phyloP scores from a whole-genome alignment of 148 eudicot genomes.

The Tetragonia tetragonoides region DNA sequence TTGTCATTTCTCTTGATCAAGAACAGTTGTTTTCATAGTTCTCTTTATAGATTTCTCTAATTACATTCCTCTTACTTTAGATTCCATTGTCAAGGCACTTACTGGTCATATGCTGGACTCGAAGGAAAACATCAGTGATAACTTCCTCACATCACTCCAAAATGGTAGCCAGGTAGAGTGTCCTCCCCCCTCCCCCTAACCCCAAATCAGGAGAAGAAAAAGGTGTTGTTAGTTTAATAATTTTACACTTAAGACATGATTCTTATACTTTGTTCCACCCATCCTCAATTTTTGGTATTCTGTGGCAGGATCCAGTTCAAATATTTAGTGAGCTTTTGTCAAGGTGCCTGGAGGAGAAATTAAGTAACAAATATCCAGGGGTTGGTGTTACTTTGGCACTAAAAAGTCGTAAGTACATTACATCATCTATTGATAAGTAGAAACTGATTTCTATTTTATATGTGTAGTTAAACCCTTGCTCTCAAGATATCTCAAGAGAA shows the following conservation, averaged over 20 bases:
- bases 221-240: not conserved
- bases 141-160: slow-evolving; percentile 46
- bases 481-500: slow-evolving; percentile 34
- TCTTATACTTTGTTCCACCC: not conserved
- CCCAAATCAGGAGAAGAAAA: no score
- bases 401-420: not conserved
- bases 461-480: slow-evolving; percentile 44
- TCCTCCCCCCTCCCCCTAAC: not conserved
- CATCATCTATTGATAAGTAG: not conserved
- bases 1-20: not conserved
- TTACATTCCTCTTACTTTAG: slow-evolving; percentile 30
- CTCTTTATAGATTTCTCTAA: not conserved
- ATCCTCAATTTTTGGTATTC: not conserved
- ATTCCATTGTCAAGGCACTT: slow-evolving; percentile 55
- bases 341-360: slow-evolving; percentile 54
- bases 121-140: slow-evolving; percentile 75
- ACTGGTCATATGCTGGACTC: slow-evolving; percentile 56
- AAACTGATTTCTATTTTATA: slow-evolving; percentile 3
- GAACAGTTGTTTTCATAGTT: not conserved
- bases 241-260: not conserved
- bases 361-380: slow-evolving; percentile 42
- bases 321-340: slow-evolving; percentile 49
- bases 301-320: slow-evolving; percentile 47
- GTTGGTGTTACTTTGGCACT: slow-evolving; percentile 28
- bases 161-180: slow-evolving; percentile 49